Evolutionary conservation across 2,329 filamentous ascomycete species (phyloP).

Genomic region (Trichophyton schoenleinii): DNA sequence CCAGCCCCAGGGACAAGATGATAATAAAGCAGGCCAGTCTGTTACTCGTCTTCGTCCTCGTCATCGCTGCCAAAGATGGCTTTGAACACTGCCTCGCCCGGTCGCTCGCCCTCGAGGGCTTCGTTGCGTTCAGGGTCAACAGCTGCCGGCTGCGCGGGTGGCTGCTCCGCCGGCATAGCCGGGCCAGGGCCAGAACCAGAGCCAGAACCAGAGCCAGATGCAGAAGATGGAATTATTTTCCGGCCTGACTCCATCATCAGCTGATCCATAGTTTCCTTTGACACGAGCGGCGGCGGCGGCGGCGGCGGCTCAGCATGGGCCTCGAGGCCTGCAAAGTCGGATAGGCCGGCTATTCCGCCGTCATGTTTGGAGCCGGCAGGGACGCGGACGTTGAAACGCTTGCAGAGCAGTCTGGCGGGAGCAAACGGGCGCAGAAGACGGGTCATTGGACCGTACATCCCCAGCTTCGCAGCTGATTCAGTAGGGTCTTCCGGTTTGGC

Average conservation of each 20-base stretch:
- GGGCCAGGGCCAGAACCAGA: not conserved
- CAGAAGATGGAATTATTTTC: not conserved
- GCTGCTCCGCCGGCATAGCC: constrained; percentile 6
- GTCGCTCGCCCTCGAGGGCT: constrained; percentile 59
- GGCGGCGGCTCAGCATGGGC: constrained; percentile 23
- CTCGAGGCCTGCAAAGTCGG: constrained; percentile 21
- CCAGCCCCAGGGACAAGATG: not conserved
- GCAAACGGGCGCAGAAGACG: constrained; percentile 59
- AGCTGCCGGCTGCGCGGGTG: constrained; percentile 18
- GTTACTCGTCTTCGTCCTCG: constrained; percentile 43
- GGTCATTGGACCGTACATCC: constrained; percentile 89
- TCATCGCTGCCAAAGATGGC: constrained; percentile 89
- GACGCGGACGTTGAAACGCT: constrained; percentile 77
- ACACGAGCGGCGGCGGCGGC: constrained; percentile 38
- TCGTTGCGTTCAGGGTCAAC: constrained; percentile 67
- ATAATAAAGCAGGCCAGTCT: not conserved
- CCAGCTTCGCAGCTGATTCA: constrained; percentile 72
- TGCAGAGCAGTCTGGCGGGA: constrained; percentile 77
- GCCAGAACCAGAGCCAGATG: not conserved
- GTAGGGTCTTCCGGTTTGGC: constrained; percentile 60
- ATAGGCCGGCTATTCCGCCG: constrained; percentile 23
- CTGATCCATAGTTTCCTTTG: constrained; percentile 43
- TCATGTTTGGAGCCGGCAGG: constrained; percentile 48
- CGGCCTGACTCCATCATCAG: constrained; percentile 39
- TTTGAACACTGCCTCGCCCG: constrained; percentile 70